These are phyloP conservation scores for Epichloe sp. DNA, from an alignment of 2,329 filamentous ascomycete species.

Conservation along the genomic window DNA sequence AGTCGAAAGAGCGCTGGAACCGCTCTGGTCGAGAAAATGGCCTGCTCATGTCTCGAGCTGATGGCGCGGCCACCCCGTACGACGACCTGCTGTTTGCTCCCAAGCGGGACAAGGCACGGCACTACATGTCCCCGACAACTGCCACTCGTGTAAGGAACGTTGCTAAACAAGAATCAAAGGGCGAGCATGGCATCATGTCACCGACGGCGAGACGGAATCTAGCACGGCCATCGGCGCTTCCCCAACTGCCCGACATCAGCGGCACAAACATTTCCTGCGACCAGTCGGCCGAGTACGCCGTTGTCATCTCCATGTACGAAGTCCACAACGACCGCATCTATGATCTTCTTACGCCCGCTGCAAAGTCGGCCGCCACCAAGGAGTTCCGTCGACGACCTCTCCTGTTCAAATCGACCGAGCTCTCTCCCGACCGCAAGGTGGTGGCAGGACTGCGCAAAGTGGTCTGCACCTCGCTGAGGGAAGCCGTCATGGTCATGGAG, in stretches of 20 bases:
- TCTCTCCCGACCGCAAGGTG: slow-evolving; percentile 80
- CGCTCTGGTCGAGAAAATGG: slow-evolving; percentile 10
- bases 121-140: slow-evolving; percentile 32
- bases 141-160: slow-evolving; percentile 31
- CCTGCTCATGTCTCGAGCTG: neutral
- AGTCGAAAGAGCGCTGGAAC: slow-evolving; percentile 18
- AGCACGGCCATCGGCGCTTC: slow-evolving; percentile 56
- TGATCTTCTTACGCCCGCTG: slow-evolving; percentile 63
- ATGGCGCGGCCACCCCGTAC: neutral
- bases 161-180: slow-evolving; percentile 37
- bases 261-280: slow-evolving; percentile 47
- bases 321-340: slow-evolving; percentile 98
- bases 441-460: slow-evolving; percentile 87
- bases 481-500: slow-evolving; percentile 82
- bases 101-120: slow-evolving; percentile 18
- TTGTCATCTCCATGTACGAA: slow-evolving; percentile 95
- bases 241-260: slow-evolving; percentile 62
- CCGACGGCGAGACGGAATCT: slow-evolving; percentile 49
- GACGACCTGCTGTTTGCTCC: slow-evolving; percentile 12
- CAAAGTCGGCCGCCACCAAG: slow-evolving; percentile 48
- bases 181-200: slow-evolving; percentile 31
- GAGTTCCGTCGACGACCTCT: slow-evolving; percentile 65
- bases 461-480: slow-evolving; percentile 66
- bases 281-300: slow-evolving; percentile 63
- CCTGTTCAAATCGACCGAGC: slow-evolving; percentile 84